A percentile compares a stretch with the other conserved stretches of the same genome.
phyloP scores from a whole-genome alignment of 2,329 filamentous ascomycete genomes.

The Claviceps capensis region DNA sequence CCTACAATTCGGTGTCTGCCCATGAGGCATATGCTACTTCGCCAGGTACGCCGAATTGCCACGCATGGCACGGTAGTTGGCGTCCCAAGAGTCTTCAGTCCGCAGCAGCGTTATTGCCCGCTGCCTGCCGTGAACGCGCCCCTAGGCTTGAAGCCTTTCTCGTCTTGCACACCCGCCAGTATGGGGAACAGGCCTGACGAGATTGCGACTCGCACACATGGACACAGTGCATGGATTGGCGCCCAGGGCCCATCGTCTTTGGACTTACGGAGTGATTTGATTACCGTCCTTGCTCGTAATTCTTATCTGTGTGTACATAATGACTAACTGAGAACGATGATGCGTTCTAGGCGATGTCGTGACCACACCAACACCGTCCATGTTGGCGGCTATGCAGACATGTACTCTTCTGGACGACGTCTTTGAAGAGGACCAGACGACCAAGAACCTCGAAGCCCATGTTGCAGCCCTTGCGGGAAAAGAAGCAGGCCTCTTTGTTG shows the following conservation, averaged over 20 bases:
- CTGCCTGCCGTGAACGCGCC: not conserved
- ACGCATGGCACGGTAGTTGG: not conserved
- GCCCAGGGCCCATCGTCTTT: constrained; percentile 8
- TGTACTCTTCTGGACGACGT: constrained; percentile 76
- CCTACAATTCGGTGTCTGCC: not conserved
- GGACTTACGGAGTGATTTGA: constrained; percentile 10
- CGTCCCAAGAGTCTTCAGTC: not conserved
- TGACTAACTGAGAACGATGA: not conserved
- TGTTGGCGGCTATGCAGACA: constrained; percentile 66
- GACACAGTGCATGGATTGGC: constrained; percentile 10
- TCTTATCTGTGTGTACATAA: not conserved
- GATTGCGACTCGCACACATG: not conserved
- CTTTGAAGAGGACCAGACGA: constrained; percentile 66
- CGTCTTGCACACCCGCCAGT: not conserved
- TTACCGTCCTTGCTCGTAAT: not conserved
- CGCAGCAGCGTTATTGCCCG: not conserved
- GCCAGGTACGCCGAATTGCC: not conserved
- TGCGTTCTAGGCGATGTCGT: constrained; percentile 31
- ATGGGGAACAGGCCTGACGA: not conserved
- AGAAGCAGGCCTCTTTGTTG: constrained; percentile 63
- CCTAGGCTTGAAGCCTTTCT: not conserved
- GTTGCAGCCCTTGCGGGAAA: constrained; percentile 63
- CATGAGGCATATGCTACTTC: not conserved
- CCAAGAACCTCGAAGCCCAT: constrained; percentile 59
- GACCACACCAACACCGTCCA: constrained; percentile 65